phyloP scores from a whole-genome alignment of 371 early-diverging fungal genomes.

The Capillidium heterosporum region DNA sequence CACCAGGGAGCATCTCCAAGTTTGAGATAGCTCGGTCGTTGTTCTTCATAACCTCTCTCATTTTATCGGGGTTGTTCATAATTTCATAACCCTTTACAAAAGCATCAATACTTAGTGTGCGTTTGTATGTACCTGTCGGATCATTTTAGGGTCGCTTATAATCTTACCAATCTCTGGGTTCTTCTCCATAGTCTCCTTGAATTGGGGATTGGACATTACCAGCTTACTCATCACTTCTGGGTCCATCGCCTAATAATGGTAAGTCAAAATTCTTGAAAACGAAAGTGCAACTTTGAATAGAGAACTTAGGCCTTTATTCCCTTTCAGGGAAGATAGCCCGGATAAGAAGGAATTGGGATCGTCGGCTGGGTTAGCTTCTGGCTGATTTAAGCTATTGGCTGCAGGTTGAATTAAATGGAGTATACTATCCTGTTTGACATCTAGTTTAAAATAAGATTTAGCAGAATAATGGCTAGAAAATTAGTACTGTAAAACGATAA shows the following conservation, averaged over 20 bases:
- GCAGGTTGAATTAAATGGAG: slow-evolving; percentile 38
- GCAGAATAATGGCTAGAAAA: slow-evolving; percentile 1
- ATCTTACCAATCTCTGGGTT: slow-evolving; percentile 65
- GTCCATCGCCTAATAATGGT: slow-evolving; percentile 11
- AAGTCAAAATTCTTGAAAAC: slow-evolving; percentile 2
- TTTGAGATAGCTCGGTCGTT: slow-evolving; percentile 76
- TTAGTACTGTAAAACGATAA: background rate
- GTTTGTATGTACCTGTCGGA: slow-evolving; percentile 28
- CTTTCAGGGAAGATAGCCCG: background rate
- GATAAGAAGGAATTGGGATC: slow-evolving; percentile 1
- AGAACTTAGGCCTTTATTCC: background rate
- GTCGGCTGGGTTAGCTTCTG: slow-evolving; percentile 11
- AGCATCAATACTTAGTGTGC: background rate
- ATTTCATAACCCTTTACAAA: slow-evolving; percentile 9
- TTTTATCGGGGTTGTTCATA: slow-evolving; percentile 49
- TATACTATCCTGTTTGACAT: slow-evolving; percentile 32
- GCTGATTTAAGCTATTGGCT: slow-evolving; percentile 21
- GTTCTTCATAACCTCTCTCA: slow-evolving; percentile 65
- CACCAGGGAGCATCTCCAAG: slow-evolving; percentile 67
- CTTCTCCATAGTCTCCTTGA: slow-evolving; percentile 39
- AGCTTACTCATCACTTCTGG: slow-evolving; percentile 51
- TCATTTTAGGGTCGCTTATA: slow-evolving; percentile 53
- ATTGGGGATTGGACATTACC: slow-evolving; percentile 51
- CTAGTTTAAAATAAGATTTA: slow-evolving; percentile 10
- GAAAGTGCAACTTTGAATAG: background rate